A percentile compares a stretch with the other conserved stretches of the same genome.
Evolutionary conservation across 768 basidiomycete species (phyloP).

Genomic region (Chalciporus piperatus): DNA sequence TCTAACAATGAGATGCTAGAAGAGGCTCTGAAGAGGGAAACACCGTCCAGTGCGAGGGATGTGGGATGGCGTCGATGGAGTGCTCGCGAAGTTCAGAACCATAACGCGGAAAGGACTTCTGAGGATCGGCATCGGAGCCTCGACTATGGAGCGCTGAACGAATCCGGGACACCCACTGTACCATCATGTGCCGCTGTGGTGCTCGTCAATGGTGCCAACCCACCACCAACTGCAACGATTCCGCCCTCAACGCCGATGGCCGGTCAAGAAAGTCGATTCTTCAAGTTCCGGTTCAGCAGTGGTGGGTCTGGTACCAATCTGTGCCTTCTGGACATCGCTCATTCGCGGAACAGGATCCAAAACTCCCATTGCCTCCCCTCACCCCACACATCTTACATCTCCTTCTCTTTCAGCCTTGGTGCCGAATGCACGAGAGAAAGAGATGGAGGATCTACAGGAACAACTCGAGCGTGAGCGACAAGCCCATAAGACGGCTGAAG

Average conservation of each 20-base stretch:
- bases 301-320: constrained; percentile 21
- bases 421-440: constrained; percentile 34
- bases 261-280: constrained; percentile 59
- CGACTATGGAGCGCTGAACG: constrained; percentile 32
- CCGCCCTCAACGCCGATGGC: constrained; percentile 32
- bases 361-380: constrained; percentile 34
- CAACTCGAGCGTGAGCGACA: constrained; percentile 58
- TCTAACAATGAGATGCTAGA: constrained; percentile 97
- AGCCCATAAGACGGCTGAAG: constrained; percentile 47
- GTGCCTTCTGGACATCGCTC: constrained; percentile 3
- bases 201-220: constrained; percentile 19
- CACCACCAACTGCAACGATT: constrained; percentile 11
- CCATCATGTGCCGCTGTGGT: constrained; percentile 19
- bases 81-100: constrained; percentile 33
- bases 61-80: constrained; percentile 74
- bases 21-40: constrained; percentile 69
- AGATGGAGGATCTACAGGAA: constrained; percentile 47
- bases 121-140: constrained; percentile 34
- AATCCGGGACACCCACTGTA: constrained; percentile 20
- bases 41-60: constrained; percentile 53
- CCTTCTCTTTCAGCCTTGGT: constrained; percentile 32
- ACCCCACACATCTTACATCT: constrained; percentile 32
- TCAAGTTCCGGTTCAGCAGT: constrained; percentile 66
- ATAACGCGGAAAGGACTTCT: constrained; percentile 19
- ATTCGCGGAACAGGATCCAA: constrained; percentile 29